A percentile compares a stretch with the other conserved stretches of the same genome.
These are phyloP conservation scores for Hygrocybe coccinea DNA, from an alignment of 768 basidiomycete species.

Conservation along the genomic window DNA sequence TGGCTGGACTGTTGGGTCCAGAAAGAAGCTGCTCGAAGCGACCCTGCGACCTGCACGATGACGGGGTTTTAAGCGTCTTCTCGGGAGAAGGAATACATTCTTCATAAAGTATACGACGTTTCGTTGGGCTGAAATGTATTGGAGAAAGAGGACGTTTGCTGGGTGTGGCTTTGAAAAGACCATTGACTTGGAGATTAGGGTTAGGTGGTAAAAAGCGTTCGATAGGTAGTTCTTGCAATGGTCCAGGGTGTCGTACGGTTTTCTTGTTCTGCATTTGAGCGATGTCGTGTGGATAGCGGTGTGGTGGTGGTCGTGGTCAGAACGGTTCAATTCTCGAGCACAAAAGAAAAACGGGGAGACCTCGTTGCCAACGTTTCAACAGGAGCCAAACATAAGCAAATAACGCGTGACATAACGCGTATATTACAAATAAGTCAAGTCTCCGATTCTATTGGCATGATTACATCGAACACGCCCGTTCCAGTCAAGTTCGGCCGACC, in stretches of 20 bases:
- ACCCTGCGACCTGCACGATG: slow-evolving; percentile 19
- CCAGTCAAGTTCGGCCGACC: slow-evolving; percentile 85
- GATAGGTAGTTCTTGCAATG: slow-evolving; percentile 58
- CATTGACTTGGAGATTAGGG: slow-evolving; percentile 21
- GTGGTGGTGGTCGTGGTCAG: background rate
- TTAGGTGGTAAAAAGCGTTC: slow-evolving; percentile 45
- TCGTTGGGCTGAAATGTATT: slow-evolving; percentile 53
- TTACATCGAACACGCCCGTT: slow-evolving; percentile 91
- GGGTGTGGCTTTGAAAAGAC: slow-evolving; percentile 31
- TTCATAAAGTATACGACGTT: slow-evolving; percentile 58
- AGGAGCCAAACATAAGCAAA: slow-evolving; percentile 4
- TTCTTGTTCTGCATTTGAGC: background rate
- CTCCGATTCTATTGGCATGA: slow-evolving; percentile 41
- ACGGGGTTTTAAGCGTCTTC: slow-evolving; percentile 35
- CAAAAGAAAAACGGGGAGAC: background rate
- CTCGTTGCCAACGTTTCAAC: background rate
- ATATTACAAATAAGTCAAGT: background rate
- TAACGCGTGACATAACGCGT: slow-evolving; percentile 7
- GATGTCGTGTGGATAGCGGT: slow-evolving; percentile 13
- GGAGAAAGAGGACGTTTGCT: slow-evolving; percentile 65
- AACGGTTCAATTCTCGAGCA: background rate
- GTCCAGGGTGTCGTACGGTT: slow-evolving; percentile 42
- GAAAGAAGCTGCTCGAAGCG: slow-evolving; percentile 22
- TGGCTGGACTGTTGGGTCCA: slow-evolving; percentile 42
- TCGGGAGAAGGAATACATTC: slow-evolving; percentile 44